These are phyloP conservation scores for Colletotrichum eleusines DNA, from an alignment of 2,329 filamentous ascomycete genomes.

Conservation along the genomic window DNA sequence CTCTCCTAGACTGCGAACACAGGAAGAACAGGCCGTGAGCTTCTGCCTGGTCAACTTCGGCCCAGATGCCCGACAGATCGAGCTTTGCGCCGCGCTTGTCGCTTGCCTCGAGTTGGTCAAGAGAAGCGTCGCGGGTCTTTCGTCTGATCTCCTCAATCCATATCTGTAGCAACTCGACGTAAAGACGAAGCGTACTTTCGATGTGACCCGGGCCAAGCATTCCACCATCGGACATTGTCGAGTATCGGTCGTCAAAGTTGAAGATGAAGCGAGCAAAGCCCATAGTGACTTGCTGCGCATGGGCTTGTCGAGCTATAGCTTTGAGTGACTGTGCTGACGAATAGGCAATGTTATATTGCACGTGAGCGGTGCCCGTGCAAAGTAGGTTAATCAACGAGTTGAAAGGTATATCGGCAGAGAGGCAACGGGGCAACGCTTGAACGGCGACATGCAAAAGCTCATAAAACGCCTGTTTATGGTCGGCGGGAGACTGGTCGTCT, in stretches of 20 bases:
- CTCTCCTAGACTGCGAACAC: slow-evolving; percentile 92
- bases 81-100: slow-evolving; percentile 82
- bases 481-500: slow-evolving; percentile 80
- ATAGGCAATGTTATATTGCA: slow-evolving; percentile 89
- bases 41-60: slow-evolving; percentile 96
- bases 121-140: slow-evolving; percentile 80
- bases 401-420: slow-evolving; percentile 91
- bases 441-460: slow-evolving; percentile 95
- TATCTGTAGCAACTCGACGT: slow-evolving; percentile 92
- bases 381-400: slow-evolving; percentile 94
- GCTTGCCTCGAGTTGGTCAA: slow-evolving; percentile 73
- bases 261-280: slow-evolving; percentile 98
- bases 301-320: slow-evolving; percentile 91
- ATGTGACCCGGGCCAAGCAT: slow-evolving; percentile 96
- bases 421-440: slow-evolving; percentile 92
- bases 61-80: slow-evolving; percentile 88
- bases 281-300: slow-evolving; percentile 95
- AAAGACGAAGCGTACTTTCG: slow-evolving; percentile 90
- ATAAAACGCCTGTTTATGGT: slow-evolving; percentile 95
- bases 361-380: slow-evolving; percentile 96
- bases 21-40: slow-evolving; percentile 97
- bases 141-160: slow-evolving; percentile 98
- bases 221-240: slow-evolving; percentile 97
- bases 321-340: slow-evolving; percentile 95
- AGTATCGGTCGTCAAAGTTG: slow-evolving; percentile 97